Evolutionary conservation across 352 stramenopile species (phyloP), one percentile per base, ranked within the genome.

Genomic region (Pythium oligandrum): DNA sequence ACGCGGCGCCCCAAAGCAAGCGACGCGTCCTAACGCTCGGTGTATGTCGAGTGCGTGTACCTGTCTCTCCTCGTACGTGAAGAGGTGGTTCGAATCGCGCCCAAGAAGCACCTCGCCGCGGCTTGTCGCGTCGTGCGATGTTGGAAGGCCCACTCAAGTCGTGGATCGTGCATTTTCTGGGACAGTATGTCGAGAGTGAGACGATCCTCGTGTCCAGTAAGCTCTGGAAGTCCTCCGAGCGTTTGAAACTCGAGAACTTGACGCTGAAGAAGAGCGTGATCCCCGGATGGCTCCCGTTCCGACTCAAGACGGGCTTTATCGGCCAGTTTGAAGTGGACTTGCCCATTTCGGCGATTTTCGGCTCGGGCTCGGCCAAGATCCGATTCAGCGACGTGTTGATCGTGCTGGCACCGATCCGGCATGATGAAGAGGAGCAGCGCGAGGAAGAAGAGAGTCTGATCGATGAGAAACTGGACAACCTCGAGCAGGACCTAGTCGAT

Each of bases 131-230:
- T 7, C 30, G 35, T 35, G 49, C 59, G 48, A 95, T 96, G 86
- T 69, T 96, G 44, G 86, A 94, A 59, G 83, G 83, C 40, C 75
- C 83, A 55, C 77, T 96, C 67, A 93, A 93, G 81, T 90, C 83
- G 48, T 93, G 84, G 76, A 87, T 93, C 51, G 63, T 69, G 51
- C 76, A 90, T 53, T 93, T 96, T 55, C 63, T 96, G 32, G 86
- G 79, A 6, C 78, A 94, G 43, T 96, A 93, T 68, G 85, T 96
- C 33, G 83, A 96, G 61, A 93, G 82, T 43, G 68, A 94, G 49
- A 90, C 71, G 40, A 66, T 95, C 47, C 81, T 88, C 38, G 77
- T 96, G 33, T 91, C 80, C n/a, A 81, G 78, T 30, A 93, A 94
- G 61, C 79, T 95, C 4, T 94, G 82, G 83, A 87, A 86, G 40